Evolutionary conservation across 2,329 filamentous ascomycete species (phyloP).

Genomic region (Fusarium stilboides): DNA sequence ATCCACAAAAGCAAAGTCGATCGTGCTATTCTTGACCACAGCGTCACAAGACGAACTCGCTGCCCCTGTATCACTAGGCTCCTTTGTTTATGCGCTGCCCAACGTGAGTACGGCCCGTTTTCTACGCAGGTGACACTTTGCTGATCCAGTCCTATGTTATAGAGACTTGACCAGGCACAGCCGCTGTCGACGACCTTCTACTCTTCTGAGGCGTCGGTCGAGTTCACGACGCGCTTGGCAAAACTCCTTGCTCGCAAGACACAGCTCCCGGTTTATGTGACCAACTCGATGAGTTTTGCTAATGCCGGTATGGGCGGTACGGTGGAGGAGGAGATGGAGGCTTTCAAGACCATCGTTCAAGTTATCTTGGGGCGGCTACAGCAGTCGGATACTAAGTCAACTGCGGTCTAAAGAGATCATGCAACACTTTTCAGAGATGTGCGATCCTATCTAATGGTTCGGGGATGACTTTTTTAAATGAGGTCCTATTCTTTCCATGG

Average conservation of each 20-base stretch:
- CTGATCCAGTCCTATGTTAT: slow-evolving; percentile 31
- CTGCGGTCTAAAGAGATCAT: slow-evolving; percentile 7
- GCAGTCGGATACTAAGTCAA: slow-evolving; percentile 29
- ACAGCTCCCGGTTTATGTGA: slow-evolving; percentile 86
- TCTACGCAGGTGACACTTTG: slow-evolving; percentile 14
- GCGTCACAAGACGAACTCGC: slow-evolving; percentile 67
- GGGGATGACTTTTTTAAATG: neutral
- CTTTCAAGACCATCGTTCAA: slow-evolving; percentile 81
- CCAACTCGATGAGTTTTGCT: slow-evolving; percentile 86
- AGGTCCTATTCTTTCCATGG: neutral
- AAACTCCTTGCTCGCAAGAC: slow-evolving; percentile 84
- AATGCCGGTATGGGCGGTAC: slow-evolving; percentile 82
- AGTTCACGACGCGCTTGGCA: slow-evolving; percentile 89
- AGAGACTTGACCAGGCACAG: slow-evolving; percentile 70
- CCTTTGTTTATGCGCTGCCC: slow-evolving; percentile 93
- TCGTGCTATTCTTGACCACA: slow-evolving; percentile 75
- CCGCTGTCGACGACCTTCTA: slow-evolving; percentile 86
- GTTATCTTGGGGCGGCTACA: slow-evolving; percentile 65
- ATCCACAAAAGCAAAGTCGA: slow-evolving; percentile 69
- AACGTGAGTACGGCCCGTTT: slow-evolving; percentile 71
- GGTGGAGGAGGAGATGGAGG: slow-evolving; percentile 95
- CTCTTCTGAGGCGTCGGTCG: slow-evolving; percentile 80
- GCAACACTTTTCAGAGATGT: neutral
- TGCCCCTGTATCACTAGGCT: slow-evolving; percentile 76
- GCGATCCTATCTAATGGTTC: neutral